Base-by-base conservation (phyloP, 2,329 filamentous ascomycete genomes). In the Colletotrichum tanaceti region DNA sequence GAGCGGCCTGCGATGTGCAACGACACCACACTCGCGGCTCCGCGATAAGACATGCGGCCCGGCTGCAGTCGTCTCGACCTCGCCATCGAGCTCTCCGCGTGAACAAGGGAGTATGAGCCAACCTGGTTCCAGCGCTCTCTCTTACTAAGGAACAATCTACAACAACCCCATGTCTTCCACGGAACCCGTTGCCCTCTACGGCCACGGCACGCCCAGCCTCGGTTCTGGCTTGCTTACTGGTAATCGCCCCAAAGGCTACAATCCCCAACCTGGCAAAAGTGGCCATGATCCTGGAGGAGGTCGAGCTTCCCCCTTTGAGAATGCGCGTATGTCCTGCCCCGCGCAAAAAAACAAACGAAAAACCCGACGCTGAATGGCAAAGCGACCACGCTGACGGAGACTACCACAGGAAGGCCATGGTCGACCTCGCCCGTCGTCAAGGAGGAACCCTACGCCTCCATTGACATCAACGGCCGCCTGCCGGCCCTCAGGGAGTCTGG, bases 401-500 rank as follows among this genome's bases (percentile, higher is more conserved):
- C n/a, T 9, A n/a, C n/a, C 43, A 11, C n/a, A 22, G 10, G 4
- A 1, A 64, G 60, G 22, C 49, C 59, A 69, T 70, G 0, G 54
- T 77, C 49, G 71, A 65, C 1, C 65, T 76, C 32, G 65, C 74
- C 4, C n/a, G 70, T 72, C 2, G 41, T 75, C 10, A 77, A 76
- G 38, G 61, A 74, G 49, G 67, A 71, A 38, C 71, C 73, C 5
- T 78, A 72, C 62, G 73, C 70, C 1, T 52, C 67, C 22, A 71
- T 79, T 70, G 79, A 80, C 72, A 76, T 78, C 24, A 79, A 80
- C 63, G 77, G 78, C 14, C 75, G 78, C 1, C 69, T 79, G 1
- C 78, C 78, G 2, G 74, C 76, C 24, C 75, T 79, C 47, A 60
- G 74, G 35, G 73, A 75, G 49, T 76, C 72, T 1, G 74, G 75